Evolutionary conservation across 805 yeast species (phyloP).

Genomic region (Kodamaea kakaduensis): DNA sequence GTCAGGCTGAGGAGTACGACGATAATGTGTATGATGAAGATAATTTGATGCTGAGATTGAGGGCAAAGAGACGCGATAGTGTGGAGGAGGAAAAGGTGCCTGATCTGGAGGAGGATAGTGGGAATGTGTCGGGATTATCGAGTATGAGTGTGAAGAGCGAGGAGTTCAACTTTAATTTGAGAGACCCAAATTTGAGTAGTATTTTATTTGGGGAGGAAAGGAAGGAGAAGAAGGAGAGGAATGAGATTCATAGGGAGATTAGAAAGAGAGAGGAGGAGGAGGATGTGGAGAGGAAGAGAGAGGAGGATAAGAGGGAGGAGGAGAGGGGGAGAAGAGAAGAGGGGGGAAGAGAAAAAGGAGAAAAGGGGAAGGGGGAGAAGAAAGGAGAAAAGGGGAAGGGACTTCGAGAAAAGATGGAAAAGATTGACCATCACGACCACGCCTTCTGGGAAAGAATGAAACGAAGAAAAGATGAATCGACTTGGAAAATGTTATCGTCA

Average conservation of each 20-base stretch:
- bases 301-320: background rate
- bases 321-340: background rate
- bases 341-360: background rate
- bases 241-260: background rate
- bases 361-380: background rate
- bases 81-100: background rate
- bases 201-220: too few species aligned
- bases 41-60: background rate
- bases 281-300: background rate
- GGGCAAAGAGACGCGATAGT: background rate
- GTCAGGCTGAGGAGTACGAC: constrained; percentile 1
- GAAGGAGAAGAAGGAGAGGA: background rate
- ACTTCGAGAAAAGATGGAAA: too few species aligned
- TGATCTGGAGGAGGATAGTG: too few species aligned
- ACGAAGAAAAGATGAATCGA: too few species aligned
- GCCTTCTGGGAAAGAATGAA: too few species aligned
- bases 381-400: too few species aligned
- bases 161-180: too few species aligned
- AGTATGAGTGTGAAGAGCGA: too few species aligned
- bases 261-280: background rate
- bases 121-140: too few species aligned
- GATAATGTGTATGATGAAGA: background rate
- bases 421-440: too few species aligned
- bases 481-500: too few species aligned
- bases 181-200: too few species aligned